Evolutionary conservation across 2,329 filamentous ascomycete genomes (phyloP).

Genomic region (Sporothrix luriei): DNA sequence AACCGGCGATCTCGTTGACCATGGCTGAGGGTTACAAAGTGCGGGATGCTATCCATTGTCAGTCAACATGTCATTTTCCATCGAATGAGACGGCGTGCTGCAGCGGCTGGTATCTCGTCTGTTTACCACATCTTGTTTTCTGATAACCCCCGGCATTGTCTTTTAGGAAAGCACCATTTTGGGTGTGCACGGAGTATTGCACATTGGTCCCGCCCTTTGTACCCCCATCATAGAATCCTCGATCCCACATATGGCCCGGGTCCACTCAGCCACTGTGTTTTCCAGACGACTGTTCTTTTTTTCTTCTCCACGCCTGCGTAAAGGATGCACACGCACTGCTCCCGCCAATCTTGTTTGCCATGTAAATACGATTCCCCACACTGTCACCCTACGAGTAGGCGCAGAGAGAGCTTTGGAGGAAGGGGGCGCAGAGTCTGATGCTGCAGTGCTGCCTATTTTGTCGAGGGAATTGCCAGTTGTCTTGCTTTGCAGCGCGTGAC

Average conservation of each 20-base stretch:
- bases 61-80: not conserved
- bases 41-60: not conserved
- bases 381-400: not conserved
- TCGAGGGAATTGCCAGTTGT: constrained; percentile 4
- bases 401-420: not conserved
- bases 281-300: not conserved
- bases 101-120: not conserved
- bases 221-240: not conserved
- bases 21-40: not conserved
- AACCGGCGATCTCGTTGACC: not conserved
- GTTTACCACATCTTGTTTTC: constrained; percentile 16
- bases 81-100: constrained; percentile 10
- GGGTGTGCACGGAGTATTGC: not conserved
- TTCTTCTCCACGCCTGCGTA: constrained; percentile 8
- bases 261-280: constrained; percentile 4
- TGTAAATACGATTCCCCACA: not conserved
- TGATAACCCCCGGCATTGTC: constrained; percentile 10
- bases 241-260: not conserved
- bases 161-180: not conserved
- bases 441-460: constrained; percentile 4
- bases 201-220: not conserved
- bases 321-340: not conserved
- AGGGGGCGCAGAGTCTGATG: not conserved
- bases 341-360: constrained; percentile 4
- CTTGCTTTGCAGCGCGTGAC: not conserved